phyloP scores from a whole-genome alignment of 2,329 filamentous ascomycete genomes.

The Stachybotrys echinatus region DNA sequence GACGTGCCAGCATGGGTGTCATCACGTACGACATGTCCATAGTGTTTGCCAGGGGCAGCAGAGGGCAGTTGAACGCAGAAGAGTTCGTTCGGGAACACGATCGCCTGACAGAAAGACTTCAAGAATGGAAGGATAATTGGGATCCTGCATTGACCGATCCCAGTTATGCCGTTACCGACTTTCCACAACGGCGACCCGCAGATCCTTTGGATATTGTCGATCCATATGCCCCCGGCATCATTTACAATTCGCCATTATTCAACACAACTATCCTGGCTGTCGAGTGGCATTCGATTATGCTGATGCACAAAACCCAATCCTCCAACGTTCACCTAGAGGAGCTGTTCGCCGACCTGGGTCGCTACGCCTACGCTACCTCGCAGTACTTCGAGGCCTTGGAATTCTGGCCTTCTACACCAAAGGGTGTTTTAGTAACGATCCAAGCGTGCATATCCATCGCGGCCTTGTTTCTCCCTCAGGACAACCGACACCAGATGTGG shows the following conservation, averaged over 20 bases:
- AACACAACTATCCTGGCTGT: constrained; percentile 68
- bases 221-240: constrained; percentile 62
- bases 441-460: constrained; percentile 75
- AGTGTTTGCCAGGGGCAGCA: constrained; percentile 65
- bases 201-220: constrained; percentile 65
- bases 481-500: constrained; percentile 71
- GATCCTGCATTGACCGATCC: constrained; percentile 58
- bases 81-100: constrained; percentile 61
- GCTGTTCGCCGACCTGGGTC: constrained; percentile 47
- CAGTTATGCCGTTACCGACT: constrained; percentile 57
- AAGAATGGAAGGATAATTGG: constrained; percentile 49
- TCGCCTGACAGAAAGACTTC: constrained; percentile 40
- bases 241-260: constrained; percentile 68
- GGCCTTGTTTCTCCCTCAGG: constrained; percentile 72
- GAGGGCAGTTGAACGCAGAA: constrained; percentile 57
- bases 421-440: constrained; percentile 64
- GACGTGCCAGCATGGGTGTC: constrained; percentile 61
- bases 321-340: constrained; percentile 48
- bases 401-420: constrained; percentile 63
- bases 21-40: constrained; percentile 77
- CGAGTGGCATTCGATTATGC: constrained; percentile 72
- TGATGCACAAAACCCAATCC: constrained; percentile 77
- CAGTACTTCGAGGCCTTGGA: constrained; percentile 76
- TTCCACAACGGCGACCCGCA: constrained; percentile 44
- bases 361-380: constrained; percentile 64